These are phyloP conservation scores for Lipomyces mesembrius DNA, from an alignment of 805 yeast genomes.

Conservation along the genomic window DNA sequence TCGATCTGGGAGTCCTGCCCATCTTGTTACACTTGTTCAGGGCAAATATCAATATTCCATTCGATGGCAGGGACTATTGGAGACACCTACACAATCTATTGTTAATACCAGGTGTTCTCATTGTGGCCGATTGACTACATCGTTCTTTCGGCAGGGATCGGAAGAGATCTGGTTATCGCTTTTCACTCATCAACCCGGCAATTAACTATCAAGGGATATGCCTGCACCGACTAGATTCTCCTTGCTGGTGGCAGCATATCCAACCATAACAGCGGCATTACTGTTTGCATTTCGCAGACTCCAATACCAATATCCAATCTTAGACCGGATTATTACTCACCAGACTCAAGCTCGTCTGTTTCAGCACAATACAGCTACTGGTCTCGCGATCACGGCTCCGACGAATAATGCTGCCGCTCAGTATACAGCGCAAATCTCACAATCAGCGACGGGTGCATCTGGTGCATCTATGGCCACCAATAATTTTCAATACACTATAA, in stretches of 20 bases:
- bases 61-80: background rate
- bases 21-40: background rate
- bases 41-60: background rate
- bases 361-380: constrained; percentile 16
- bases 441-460: background rate
- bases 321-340: constrained; percentile 29
- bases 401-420: constrained; percentile 18
- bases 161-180: background rate
- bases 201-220: constrained; percentile 11
- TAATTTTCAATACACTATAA: constrained; percentile 19
- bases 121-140: background rate
- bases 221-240: constrained; percentile 34
- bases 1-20: background rate
- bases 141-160: constrained; percentile 1
- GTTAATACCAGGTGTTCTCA: background rate
- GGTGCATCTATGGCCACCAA: constrained; percentile 8
- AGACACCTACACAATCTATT: background rate
- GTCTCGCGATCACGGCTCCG: constrained; percentile 15
- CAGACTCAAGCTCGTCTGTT: constrained; percentile 19
- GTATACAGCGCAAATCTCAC: constrained; percentile 13
- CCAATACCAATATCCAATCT: constrained; percentile 30
- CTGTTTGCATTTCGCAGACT: constrained; percentile 32
- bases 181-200: background rate
- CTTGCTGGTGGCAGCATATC: constrained; percentile 34
- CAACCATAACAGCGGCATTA: constrained; percentile 37